Evolutionary conservation across 495 filamentous ascomycete genomes (phyloP).

Genomic region (Daldinia childiae): DNA sequence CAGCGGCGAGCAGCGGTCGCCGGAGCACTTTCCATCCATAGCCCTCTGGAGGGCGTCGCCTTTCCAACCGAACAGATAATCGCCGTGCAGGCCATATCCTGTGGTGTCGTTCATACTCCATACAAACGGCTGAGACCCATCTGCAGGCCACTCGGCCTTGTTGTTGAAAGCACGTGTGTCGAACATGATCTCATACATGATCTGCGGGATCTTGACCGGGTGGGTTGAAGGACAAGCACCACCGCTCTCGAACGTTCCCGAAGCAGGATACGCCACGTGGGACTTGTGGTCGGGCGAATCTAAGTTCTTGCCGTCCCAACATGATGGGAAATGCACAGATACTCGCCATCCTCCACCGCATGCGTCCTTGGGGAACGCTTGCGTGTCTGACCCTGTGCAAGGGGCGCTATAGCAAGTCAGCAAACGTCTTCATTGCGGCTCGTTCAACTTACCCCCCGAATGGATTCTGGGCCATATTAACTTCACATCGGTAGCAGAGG

Average conservation of each 20-base stretch:
- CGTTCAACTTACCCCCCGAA: slow-evolving; percentile 49
- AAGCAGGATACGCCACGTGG: slow-evolving; percentile 59
- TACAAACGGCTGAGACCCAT: slow-evolving; percentile 56
- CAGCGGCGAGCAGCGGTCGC: slow-evolving; percentile 53
- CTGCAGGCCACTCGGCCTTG: slow-evolving; percentile 54
- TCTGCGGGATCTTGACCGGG: slow-evolving; percentile 57
- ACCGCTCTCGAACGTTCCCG: slow-evolving; percentile 50
- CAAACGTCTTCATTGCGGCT: no score
- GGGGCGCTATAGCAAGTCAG: slow-evolving; percentile 46
- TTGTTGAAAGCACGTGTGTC: slow-evolving; percentile 57
- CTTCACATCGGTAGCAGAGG: slow-evolving; percentile 60
- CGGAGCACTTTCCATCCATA: slow-evolving; percentile 58
- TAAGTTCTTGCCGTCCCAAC: slow-evolving; percentile 66
- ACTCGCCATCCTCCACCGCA: slow-evolving; percentile 61
- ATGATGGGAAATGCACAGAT: slow-evolving; percentile 60
- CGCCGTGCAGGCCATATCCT: slow-evolving; percentile 59
- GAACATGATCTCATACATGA: slow-evolving; percentile 64
- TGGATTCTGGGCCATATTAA: slow-evolving; percentile 57
- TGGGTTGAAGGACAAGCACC: slow-evolving; percentile 58
- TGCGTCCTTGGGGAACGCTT: slow-evolving; percentile 51
- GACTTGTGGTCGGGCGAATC: slow-evolving; percentile 63
- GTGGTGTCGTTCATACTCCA: slow-evolving; percentile 61
- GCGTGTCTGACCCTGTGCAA: slow-evolving; percentile 60
- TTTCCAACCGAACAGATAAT: slow-evolving; percentile 65
- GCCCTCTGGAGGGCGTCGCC: slow-evolving; percentile 58